Evolutionary conservation across 1,284 basidiomycete species (phyloP).

Genomic region (Rhodotorula sp.): DNA sequence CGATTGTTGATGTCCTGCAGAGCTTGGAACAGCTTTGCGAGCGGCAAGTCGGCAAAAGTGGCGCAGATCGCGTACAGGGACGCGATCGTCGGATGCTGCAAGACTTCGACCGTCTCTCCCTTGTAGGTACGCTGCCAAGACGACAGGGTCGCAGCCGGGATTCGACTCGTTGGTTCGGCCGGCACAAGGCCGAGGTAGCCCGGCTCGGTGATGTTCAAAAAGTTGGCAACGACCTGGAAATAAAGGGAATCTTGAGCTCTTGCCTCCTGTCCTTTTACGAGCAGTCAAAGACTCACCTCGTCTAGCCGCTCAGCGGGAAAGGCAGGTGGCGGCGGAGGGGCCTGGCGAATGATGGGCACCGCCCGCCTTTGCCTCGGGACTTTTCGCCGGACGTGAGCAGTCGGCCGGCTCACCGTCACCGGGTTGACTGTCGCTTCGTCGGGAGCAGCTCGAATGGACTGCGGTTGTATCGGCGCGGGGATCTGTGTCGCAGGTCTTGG

Average conservation of each 20-base stretch:
- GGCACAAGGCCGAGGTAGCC: constrained; percentile 22
- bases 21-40: constrained; percentile 40
- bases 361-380: not conserved
- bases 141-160: constrained; percentile 19
- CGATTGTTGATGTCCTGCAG: constrained; percentile 30
- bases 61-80: constrained; percentile 37
- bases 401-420: not conserved
- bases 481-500: no score
- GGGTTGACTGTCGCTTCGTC: not conserved
- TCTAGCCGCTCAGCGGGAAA: constrained; percentile 27
- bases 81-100: constrained; percentile 29
- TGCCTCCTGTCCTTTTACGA: not conserved
- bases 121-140: constrained; percentile 22
- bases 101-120: constrained; percentile 17
- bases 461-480: not conserved
- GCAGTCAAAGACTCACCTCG: not conserved
- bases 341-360: not conserved
- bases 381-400: not conserved
- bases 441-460: not conserved
- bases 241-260: not conserved
- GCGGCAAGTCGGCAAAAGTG: constrained; percentile 35
- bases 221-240: constrained; percentile 23
- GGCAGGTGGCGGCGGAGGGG: constrained; percentile 5
- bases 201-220: constrained; percentile 30
- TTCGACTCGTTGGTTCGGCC: constrained; percentile 4